Base-by-base conservation (phyloP, 1,284 basidiomycete species). In the Trichosporon sp. region DNA sequence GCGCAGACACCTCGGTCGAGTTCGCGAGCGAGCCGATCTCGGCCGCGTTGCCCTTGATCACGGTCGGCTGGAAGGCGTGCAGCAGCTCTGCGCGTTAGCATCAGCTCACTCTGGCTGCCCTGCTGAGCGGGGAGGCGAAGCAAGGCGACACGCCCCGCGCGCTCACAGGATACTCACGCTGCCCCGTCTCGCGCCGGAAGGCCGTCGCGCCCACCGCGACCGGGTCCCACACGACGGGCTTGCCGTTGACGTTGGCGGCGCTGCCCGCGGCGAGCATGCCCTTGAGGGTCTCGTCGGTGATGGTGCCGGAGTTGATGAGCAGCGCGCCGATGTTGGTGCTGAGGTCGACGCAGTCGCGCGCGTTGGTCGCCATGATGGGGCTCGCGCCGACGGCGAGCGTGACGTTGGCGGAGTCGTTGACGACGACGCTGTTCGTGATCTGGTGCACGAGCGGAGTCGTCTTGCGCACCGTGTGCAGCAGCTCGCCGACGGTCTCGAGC, bases 41-140 rank as follows among this genome's bases (percentile, higher is more conserved):
- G 23, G 89, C 94, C 0, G 93, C 91, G 78, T 98, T 98, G 5
- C 95, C 96, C 82, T 98, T 98, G 84, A 98, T 94, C 21, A 97
- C 90, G 21, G 91, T 91, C 18, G 92, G 89, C 80, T 98, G 95
- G 87, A 91, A 96, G 62, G 87, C 84, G 72, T 91, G 87, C n/a
- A 98, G 84, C 13, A 98, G 86, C 67, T 90, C 91, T 89, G 79
- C 11, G 38, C 15, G 60, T 66, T 32, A 62, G 69, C 42, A 2
- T 18, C 3, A n/a, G 29, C n/a, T 18, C 29, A 23, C 18, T 23
- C 8, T 23, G 23, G 5, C 3, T 32, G 12, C 32, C 65, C 64
- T 69, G 65, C 23, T 25, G 5, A 13, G 6, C 13, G 35, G 35
- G 9, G 32, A 32, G n/a, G 4, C 32, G 32, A 32, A n/a, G n/a